Evolutionary conservation across 139 green algal species (phyloP).

Genomic region (Micractinium sp.): DNA sequence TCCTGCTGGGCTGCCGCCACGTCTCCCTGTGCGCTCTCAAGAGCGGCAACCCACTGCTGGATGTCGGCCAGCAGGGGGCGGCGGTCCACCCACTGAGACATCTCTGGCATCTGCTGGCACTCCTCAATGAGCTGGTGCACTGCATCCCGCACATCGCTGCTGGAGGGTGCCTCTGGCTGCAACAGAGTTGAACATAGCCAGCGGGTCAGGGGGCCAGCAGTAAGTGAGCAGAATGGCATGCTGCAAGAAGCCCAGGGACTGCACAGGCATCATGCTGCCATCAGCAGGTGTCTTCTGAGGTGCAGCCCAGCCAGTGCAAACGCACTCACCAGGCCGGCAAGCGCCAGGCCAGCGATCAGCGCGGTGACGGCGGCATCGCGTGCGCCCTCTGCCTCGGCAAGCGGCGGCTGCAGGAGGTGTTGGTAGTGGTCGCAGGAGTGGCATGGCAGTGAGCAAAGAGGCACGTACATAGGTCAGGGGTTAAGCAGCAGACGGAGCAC

Average conservation of each 20-base stretch:
- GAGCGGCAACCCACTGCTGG: not conserved
- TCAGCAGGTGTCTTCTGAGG: too few species aligned
- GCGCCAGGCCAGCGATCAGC: not conserved
- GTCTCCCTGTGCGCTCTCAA: not conserved
- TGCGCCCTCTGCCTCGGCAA: not conserved
- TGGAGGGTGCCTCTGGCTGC: not conserved
- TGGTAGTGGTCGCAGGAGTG: too few species aligned
- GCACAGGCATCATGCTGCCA: too few species aligned
- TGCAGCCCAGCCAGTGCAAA: not conserved
- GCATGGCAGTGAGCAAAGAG: too few species aligned
- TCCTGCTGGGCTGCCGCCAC: not conserved
- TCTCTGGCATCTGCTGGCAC: not conserved
- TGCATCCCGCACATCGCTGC: not conserved
- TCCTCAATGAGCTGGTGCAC: not conserved
- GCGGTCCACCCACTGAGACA: not conserved
- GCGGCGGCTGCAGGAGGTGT: not conserved
- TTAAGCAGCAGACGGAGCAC: too few species aligned
- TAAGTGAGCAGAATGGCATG: not conserved
- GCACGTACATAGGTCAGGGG: too few species aligned
- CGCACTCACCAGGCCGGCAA: not conserved
- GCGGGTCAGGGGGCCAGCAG: too few species aligned
- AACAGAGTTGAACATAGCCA: not conserved
- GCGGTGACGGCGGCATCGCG: not conserved
- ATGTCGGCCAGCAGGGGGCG: not conserved
- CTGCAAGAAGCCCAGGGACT: not conserved